Conservation (phyloP, 495 filamentous ascomycete genomes). For the Thermothielavioides terrestris region DNA sequence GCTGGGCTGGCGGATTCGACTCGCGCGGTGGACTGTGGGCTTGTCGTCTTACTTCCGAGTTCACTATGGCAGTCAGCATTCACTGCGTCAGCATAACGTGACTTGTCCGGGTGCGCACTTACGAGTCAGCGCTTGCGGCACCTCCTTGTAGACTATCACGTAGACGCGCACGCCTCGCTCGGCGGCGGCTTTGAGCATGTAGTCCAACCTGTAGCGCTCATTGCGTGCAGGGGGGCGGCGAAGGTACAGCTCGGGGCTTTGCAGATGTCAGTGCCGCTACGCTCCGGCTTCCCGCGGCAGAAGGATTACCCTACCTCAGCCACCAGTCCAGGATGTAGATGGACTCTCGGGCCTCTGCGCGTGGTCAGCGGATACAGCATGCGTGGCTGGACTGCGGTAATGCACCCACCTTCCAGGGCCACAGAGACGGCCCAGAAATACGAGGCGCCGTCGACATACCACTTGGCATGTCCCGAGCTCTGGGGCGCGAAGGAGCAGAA, state of each 20-base stretch:
- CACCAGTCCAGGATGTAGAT: constrained; percentile 97
- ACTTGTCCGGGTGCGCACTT: constrained; percentile 31
- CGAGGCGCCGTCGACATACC: constrained; percentile 87
- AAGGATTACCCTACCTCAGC: constrained; percentile 48
- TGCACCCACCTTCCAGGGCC: constrained; percentile 56
- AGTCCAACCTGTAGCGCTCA: constrained; percentile 79
- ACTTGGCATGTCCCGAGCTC: constrained; percentile 83
- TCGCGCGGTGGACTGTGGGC: background rate
- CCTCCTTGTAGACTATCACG: constrained; percentile 95
- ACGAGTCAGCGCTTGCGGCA: constrained; percentile 77
- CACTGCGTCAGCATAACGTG: background rate
- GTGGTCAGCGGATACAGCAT: no score
- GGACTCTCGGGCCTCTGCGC: constrained; percentile 58
- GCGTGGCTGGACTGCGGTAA: no score
- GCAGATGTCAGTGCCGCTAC: background rate
- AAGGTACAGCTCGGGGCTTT: constrained; percentile 73
- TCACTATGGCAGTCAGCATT: constrained; percentile 42
- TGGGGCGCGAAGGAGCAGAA: constrained; percentile 82
- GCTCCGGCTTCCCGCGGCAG: background rate
- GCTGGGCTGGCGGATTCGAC: no score
- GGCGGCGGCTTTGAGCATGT: constrained; percentile 80
- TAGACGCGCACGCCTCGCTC: constrained; percentile 81
- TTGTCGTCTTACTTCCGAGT: constrained; percentile 40
- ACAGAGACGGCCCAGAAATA: constrained; percentile 87
- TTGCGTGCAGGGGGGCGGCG: constrained; percentile 75